phyloP scores from a whole-genome alignment of 2,329 filamentous ascomycete species.

The Pseudonectria buxi region DNA sequence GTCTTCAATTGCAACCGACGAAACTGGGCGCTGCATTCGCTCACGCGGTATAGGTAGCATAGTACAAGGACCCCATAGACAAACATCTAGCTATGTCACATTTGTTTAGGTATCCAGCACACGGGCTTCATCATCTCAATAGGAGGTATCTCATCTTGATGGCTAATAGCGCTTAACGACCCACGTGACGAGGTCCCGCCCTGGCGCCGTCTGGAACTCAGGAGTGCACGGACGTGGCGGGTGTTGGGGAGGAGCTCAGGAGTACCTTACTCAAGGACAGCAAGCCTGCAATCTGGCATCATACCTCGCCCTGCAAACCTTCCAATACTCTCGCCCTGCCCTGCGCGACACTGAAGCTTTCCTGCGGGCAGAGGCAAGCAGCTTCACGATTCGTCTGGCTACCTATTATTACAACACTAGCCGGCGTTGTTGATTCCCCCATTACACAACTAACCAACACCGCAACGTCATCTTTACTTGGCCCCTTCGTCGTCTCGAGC shows the following conservation, averaged over 20 bases:
- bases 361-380: constrained; percentile 26
- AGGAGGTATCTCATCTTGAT: no score
- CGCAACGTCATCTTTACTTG: constrained; percentile 15
- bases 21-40: no score
- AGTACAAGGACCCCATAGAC: no score
- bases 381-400: constrained; percentile 13
- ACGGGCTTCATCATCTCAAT: no score
- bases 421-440: constrained; percentile 14
- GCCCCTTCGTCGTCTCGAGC: constrained; percentile 18
- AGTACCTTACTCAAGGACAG: constrained; percentile 11
- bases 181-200: constrained; percentile 23
- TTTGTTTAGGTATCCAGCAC: no score
- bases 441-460: constrained; percentile 10
- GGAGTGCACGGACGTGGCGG: constrained; percentile 21
- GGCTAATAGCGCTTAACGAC: neutral
- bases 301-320: constrained; percentile 27
- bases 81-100: no score
- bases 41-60: no score
- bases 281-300: constrained; percentile 41
- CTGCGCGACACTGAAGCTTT: constrained; percentile 19
- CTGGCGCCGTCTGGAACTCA: constrained; percentile 14
- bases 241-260: constrained; percentile 25
- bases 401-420: constrained; percentile 4
- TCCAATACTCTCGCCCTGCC: constrained; percentile 18
- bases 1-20: no score